Base-by-base conservation (phyloP, 116 monocot genomes). In the Zostera marina region DNA sequence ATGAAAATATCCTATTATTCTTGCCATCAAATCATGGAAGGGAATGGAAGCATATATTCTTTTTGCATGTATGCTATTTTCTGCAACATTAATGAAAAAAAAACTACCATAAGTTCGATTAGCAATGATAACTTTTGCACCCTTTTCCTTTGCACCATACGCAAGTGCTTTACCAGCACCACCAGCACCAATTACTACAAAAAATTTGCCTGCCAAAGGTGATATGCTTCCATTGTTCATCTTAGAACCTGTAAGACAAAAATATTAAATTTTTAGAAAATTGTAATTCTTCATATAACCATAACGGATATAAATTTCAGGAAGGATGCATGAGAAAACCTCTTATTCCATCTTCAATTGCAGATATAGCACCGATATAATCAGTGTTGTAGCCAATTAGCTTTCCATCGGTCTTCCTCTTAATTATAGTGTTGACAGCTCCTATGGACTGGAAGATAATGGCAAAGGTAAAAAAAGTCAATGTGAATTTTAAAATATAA, bases 131-230 rank as follows among this genome's bases (percentile, higher is more conserved):
- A 99, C 81, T 68, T 59, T 90, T 66, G 98, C 90, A 55, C 98
- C 98, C 58, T 99, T 99, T 53, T 79, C 77, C 59, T 87, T 99
- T 42, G 98, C 98, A 59, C 98, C 98, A 73, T 90, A 90, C 65
- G 91, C 98, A 68, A 99, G 79, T 62, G 98, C 98, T 61, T 83
- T 90, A 49, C 98, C 98, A 69, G 87, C 91, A 69, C 98, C 98
- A 68, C 98, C 98, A 71, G 91, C 98, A 71, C 98, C 98, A 69
- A 98, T 81, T 51, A 98, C 79, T 52, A 98, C 91, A 79, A 98
- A 79, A 32, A 73, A 39, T 61, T 67, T 89, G 56, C 79, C 83
- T 61, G 74, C 79, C 44, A 98, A 64, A 59, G 98, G 90, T 21
- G 98, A 98, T 76, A 54, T 53, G 60, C n/a, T 42, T 54, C 65